These are phyloP conservation scores for Cercospora brassicicola DNA, from an alignment of 2,329 filamentous ascomycete species.

Conservation along the genomic window DNA sequence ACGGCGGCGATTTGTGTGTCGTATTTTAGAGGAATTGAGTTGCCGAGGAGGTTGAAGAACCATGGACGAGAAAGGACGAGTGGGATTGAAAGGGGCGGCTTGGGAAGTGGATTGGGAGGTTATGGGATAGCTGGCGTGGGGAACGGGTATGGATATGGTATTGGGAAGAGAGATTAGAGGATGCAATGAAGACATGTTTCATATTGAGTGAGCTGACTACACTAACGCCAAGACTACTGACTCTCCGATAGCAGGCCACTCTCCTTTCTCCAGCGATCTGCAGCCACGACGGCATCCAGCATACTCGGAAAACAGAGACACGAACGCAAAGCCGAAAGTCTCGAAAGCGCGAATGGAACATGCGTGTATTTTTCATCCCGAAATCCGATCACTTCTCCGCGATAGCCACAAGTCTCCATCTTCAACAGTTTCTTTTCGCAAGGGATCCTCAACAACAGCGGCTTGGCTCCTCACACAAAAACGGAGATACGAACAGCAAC, in stretches of 20 bases:
- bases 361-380: background rate
- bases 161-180: slow-evolving; percentile 47
- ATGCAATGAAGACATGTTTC: background rate
- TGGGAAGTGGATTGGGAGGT: slow-evolving; percentile 37
- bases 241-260: background rate
- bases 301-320: background rate
- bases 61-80: slow-evolving; percentile 57
- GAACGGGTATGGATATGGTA: slow-evolving; percentile 44
- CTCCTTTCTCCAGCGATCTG: background rate
- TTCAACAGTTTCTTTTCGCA: background rate
- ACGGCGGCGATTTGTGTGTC: slow-evolving; percentile 54
- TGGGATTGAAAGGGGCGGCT: slow-evolving; percentile 43
- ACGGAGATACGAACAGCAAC: no score
- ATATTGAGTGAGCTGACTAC: background rate
- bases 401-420: background rate
- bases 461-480: background rate
- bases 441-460: background rate
- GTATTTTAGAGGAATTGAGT: slow-evolving; percentile 56
- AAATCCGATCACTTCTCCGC: background rate
- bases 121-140: slow-evolving; percentile 44
- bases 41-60: slow-evolving; percentile 54
- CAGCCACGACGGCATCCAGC: background rate
- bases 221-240: background rate
- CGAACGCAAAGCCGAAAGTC: background rate
- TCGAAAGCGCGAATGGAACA: background rate